Percentiles rank a stretch among this genome's conserved stretches.
Conservation (phyloP, 2,329 filamentous ascomycete species). For the Pestalotiopsis sp. region DNA sequence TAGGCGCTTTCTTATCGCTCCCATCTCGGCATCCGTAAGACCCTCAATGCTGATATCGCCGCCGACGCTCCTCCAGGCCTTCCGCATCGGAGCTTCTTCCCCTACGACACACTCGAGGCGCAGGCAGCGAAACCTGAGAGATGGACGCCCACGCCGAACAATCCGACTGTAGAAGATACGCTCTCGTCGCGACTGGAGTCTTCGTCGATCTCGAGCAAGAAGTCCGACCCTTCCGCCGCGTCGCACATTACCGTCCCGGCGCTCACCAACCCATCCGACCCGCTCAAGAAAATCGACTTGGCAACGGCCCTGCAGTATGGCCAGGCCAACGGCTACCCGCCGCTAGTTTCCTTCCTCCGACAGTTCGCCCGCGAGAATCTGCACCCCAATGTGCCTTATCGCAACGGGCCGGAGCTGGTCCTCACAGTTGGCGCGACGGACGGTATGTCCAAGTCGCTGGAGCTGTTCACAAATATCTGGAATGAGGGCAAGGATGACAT, state of each 20-base stretch:
- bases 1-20: slow-evolving; percentile 29
- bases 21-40: neutral
- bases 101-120: slow-evolving; percentile 88
- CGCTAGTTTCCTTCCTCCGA: slow-evolving; percentile 75
- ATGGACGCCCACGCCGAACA: slow-evolving; percentile 71
- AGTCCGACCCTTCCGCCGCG: slow-evolving; percentile 30
- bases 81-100: slow-evolving; percentile 81
- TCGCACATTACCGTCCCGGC: slow-evolving; percentile 69
- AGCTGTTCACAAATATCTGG: slow-evolving; percentile 79
- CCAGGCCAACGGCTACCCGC: slow-evolving; percentile 78
- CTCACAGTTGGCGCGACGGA: slow-evolving; percentile 84
- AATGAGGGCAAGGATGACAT: slow-evolving; percentile 67
- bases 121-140: slow-evolving; percentile 74
- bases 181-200: slow-evolving; percentile 39
- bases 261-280: slow-evolving; percentile 53
- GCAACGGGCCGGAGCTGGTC: slow-evolving; percentile 74
- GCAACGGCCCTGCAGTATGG: slow-evolving; percentile 86
- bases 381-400: slow-evolving; percentile 81
- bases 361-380: slow-evolving; percentile 77
- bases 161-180: slow-evolving; percentile 41
- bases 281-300: slow-evolving; percentile 75
- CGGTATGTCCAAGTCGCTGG: slow-evolving; percentile 77
- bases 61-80: slow-evolving; percentile 58
- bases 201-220: slow-evolving; percentile 30
- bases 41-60: neutral